Evolutionary conservation across 2,329 filamentous ascomycete species (phyloP).

Genomic region (Acrocalymma vagum): DNA sequence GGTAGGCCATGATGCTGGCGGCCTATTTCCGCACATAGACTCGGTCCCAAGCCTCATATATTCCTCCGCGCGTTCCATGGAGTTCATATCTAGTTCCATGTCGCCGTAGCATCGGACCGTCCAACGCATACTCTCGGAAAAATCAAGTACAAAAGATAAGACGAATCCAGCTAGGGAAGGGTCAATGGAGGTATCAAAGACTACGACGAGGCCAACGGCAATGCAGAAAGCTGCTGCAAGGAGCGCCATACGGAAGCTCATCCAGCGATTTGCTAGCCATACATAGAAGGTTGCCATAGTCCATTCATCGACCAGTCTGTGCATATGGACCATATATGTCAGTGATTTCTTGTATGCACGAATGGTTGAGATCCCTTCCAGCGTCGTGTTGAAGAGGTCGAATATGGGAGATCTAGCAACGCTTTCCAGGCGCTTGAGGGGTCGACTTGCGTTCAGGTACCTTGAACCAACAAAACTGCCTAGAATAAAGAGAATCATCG

Average conservation of each 20-base stretch:
- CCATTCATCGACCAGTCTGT: conserved; percentile 73
- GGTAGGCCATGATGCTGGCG: conserved; percentile 78
- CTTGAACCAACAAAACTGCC: conserved; percentile 51
- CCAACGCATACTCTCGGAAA: conserved; percentile 71
- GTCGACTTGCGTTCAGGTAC: conserved; percentile 76
- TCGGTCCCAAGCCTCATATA: conserved; percentile 72
- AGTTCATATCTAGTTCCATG: conserved; percentile 78
- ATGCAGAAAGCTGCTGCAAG: conserved; percentile 75
- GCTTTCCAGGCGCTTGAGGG: conserved; percentile 80
- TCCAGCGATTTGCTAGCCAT: conserved; percentile 80
- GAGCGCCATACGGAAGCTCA: conserved; percentile 75
- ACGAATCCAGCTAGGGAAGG: conserved; percentile 79
- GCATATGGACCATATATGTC: conserved; percentile 70
- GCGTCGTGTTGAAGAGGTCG: conserved; percentile 77
- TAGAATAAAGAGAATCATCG: conserved; percentile 69
- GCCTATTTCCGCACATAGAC: conserved; percentile 58
- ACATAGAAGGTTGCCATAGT: conserved; percentile 71
- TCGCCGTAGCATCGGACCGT: conserved; percentile 70
- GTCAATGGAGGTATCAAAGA: conserved; percentile 68
- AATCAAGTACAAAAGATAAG: conserved; percentile 76
- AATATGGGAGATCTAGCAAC: conserved; percentile 81
- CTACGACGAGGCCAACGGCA: conserved; percentile 65
- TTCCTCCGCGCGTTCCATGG: conserved; percentile 78
- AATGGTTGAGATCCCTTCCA: conserved; percentile 78
- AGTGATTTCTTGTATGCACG: conserved; percentile 76